Evolutionary conservation across 345 rosid species (phyloP).

Genomic region (Eucalyptus caleyi): DNA sequence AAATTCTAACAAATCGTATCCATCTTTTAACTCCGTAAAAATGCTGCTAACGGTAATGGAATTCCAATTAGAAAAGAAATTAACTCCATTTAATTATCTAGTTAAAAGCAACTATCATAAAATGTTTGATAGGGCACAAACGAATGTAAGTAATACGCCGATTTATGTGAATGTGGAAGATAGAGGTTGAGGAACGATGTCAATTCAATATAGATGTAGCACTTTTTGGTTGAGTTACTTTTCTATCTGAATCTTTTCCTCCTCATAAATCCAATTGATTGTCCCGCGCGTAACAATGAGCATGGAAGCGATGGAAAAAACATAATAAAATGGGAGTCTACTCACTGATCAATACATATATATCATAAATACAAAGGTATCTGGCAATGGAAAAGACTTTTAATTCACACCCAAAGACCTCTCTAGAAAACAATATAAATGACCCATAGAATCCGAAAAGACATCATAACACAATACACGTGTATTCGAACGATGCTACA

Average conservation of each 20-base stretch:
- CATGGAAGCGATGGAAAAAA: too few species aligned
- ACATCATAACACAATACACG: neutral
- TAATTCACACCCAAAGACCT: neutral
- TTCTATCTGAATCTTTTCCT: too few species aligned
- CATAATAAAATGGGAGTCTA: neutral
- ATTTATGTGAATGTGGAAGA: neutral
- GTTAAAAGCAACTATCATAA: neutral
- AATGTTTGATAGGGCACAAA: neutral
- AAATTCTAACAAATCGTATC: neutral
- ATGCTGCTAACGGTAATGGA: neutral
- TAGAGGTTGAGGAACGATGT: neutral
- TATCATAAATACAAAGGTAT: neutral
- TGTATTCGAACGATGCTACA: neutral
- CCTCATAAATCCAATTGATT: too few species aligned
- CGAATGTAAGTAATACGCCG: neutral
- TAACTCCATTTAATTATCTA: neutral
- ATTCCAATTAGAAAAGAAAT: neutral
- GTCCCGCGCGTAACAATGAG: too few species aligned
- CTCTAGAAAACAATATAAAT: neutral
- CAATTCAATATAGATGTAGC: neutral
- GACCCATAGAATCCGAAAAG: neutral
- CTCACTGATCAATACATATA: neutral
- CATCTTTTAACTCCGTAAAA: neutral
- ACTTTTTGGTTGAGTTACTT: too few species aligned
- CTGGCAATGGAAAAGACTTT: neutral